These are phyloP conservation scores for Xylariaceae sp. DNA, from an alignment of 2,329 filamentous ascomycete genomes.

Conservation along the genomic window DNA sequence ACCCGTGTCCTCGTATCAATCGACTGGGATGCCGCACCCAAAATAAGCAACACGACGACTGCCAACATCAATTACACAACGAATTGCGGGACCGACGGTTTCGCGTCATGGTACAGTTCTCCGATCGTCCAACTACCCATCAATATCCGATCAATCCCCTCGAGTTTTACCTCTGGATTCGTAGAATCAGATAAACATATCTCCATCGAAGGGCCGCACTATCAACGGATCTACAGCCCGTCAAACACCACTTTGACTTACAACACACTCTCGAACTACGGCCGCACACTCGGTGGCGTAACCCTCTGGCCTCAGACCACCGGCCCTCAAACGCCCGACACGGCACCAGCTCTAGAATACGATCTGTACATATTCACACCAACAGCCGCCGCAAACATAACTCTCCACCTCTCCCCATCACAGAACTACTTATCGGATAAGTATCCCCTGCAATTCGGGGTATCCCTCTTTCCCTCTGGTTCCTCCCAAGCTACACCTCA, in stretches of 20 bases:
- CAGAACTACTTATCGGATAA: conserved; percentile 52
- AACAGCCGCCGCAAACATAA: conserved; percentile 41
- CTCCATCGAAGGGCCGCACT: conserved; percentile 54
- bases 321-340: conserved; percentile 46
- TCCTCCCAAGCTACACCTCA: conserved; percentile 25
- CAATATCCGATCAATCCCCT: conserved; percentile 46
- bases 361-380: conserved; percentile 60
- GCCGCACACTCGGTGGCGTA: conserved; percentile 57
- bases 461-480: conserved; percentile 34
- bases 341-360: conserved; percentile 58
- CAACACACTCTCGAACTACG: conserved; percentile 51
- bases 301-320: conserved; percentile 53
- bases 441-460: conserved; percentile 40
- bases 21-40: conserved; percentile 49
- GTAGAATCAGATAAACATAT: conserved; percentile 60
- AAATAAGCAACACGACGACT: conserved; percentile 36
- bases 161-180: conserved; percentile 55
- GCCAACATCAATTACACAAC: conserved; percentile 52
- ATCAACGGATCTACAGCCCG: conserved; percentile 40
- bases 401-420: conserved; percentile 51
- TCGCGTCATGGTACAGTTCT: conserved; percentile 29
- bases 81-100: conserved; percentile 30
- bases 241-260: conserved; percentile 40
- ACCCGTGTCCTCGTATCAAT: conserved; percentile 52
- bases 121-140: conserved; percentile 56